Base-by-base conservation (phyloP, 371 early-diverging fungal species). In the Mortierella sp. region DNA sequence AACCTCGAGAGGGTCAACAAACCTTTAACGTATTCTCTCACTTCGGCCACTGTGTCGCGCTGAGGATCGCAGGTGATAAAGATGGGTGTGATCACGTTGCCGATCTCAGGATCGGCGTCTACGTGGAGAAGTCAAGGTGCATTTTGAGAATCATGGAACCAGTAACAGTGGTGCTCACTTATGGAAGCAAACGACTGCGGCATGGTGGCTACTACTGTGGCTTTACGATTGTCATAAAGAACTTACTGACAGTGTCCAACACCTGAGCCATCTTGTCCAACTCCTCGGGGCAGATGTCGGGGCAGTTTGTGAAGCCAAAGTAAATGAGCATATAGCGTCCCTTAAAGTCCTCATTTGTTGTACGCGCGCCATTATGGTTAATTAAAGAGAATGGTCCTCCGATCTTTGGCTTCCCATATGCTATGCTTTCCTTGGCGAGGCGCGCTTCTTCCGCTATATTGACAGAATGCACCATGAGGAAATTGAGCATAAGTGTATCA, bases 221-320 rank as follows among this genome's bases (percentile, higher is more conserved):
- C 20, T 18, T 22, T 54, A 54, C 20, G 55, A n/a, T 24, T 54
- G 28, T 2, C 10, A 30, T 58, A 30, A 20, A 37, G n/a, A 14
- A 78, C 88, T 84, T 90, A 90, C 94, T 92, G 60, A 96, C 77
- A 5, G 78, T 84, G 39, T 97, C 94, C n/a, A 97, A 89, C 16
- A 96, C 94, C 66, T 94, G 91, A 6, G 95, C 94, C 93, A 99
- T 97, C 87, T 97, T 98, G 78, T 99, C 98, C 62, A 99, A 86
- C 84, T 99, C 99, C 71, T 98, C 98, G 24, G 99, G 99, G 69
- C 99, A 99, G 65, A 99, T 96, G 87, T 99, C 99, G 0, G 99
- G 99, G 81, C 99, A 99, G 87, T 97, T 90, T 28, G 98, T 98
- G 86, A 98, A 99, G 12, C 99, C 99, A 90, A 99, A 99, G 87